phyloP scores from a whole-genome alignment of 2,329 filamentous ascomycete genomes.

The Nectriaceae sp. region DNA sequence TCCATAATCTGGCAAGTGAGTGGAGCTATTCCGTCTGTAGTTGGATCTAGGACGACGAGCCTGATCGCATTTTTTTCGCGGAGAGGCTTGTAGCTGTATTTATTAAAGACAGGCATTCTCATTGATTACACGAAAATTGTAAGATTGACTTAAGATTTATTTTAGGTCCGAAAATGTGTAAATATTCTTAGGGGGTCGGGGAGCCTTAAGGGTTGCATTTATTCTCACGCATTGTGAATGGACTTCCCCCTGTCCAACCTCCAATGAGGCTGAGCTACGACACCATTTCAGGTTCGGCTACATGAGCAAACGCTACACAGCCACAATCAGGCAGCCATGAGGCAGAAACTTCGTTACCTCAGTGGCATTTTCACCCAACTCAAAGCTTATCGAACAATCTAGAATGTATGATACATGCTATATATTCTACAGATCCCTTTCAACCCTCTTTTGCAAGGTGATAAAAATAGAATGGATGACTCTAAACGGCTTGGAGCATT shows the following conservation, averaged over 20 bases:
- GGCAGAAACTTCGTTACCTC: too few species aligned
- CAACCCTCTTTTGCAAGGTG: too few species aligned
- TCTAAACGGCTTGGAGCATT: too few species aligned
- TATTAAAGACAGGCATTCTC: constrained; percentile 2
- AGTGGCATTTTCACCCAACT: too few species aligned
- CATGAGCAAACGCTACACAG: neutral
- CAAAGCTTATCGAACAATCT: too few species aligned
- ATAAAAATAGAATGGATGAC: too few species aligned
- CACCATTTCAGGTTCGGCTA: neutral
- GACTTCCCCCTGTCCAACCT: neutral
- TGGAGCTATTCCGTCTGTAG: neutral
- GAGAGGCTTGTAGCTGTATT: constrained; percentile 3
- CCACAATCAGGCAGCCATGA: neutral
- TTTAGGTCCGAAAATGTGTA: neutral
- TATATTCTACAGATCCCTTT: too few species aligned
- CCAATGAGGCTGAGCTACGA: neutral
- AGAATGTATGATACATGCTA: too few species aligned
- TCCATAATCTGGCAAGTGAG: neutral
- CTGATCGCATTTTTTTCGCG: neutral
- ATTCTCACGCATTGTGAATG: neutral
- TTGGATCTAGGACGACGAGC: neutral
- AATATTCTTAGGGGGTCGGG: neutral
- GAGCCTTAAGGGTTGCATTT: neutral
- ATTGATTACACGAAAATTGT: neutral
- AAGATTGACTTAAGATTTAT: neutral